phyloP scores from a whole-genome alignment of 305 asterid genomes.

The Salvia sclarea region DNA sequence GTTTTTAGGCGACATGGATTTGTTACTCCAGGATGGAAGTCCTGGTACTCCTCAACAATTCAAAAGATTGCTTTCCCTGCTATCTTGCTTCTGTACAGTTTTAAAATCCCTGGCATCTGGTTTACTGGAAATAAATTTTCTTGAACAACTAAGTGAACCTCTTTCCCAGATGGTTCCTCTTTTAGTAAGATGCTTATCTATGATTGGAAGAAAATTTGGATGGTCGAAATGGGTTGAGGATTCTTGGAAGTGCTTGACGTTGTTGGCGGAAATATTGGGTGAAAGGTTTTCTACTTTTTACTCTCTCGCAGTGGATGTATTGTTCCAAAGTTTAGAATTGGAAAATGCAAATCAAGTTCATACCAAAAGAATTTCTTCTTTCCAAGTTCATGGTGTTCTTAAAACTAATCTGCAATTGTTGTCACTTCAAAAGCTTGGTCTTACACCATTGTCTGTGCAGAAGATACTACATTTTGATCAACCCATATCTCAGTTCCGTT shows the following conservation, averaged over 20 bases:
- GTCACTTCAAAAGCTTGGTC: constrained; percentile 95
- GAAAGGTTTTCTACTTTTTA: constrained; percentile 81
- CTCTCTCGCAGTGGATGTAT: constrained; percentile 70
- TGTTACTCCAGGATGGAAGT: constrained; percentile 84
- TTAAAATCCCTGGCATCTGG: constrained; percentile 97
- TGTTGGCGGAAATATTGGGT: constrained; percentile 94
- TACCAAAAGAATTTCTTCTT: constrained; percentile 55
- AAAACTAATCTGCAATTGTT: constrained; percentile 91
- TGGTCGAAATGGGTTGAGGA: constrained; percentile 97
- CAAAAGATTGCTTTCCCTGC: constrained; percentile 74
- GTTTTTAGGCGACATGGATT: constrained; percentile 96
- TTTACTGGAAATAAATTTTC: constrained; percentile 88
- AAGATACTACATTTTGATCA: constrained; percentile 68
- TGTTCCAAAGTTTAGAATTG: constrained; percentile 84
- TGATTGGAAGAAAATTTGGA: constrained; percentile 88
- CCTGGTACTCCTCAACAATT: constrained; percentile 83
- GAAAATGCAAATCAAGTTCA: constrained; percentile 43
- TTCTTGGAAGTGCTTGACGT: constrained; percentile 98
- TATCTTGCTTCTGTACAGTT: constrained; percentile 90
- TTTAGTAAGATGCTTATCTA: constrained; percentile 76
- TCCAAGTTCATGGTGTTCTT: constrained; percentile 95
- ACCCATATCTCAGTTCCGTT: constrained; percentile 83
- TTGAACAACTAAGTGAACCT: constrained; percentile 79
- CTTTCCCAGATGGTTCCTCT: constrained; percentile 88
- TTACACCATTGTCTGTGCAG: constrained; percentile 70